Base-by-base conservation (phyloP, 2,329 filamentous ascomycete genomes). In the Hymenoscyphus albidus region DNA sequence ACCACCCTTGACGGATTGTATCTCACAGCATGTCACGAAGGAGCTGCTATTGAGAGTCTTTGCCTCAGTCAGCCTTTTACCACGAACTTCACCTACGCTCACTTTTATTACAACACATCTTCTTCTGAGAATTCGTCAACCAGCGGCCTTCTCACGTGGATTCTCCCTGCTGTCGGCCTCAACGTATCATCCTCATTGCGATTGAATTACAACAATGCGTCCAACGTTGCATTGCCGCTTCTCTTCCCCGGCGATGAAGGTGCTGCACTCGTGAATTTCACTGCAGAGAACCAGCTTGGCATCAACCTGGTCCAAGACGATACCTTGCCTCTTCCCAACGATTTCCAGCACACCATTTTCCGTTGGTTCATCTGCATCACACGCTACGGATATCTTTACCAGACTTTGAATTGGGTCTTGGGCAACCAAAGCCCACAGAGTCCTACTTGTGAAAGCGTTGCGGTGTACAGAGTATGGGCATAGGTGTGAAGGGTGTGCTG, bases 321-420 rank as follows among this genome's bases (percentile, higher is more conserved):
- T 66, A 76, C 71, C 7, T 72, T 75, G 1, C 69, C 66, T 13
- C 79, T 79, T 16, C 69, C 75, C 1, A 64, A 58, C 4, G 68
- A 69, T 42, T 42, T 60, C 1, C 18, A 72, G 55, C 62, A 6
- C 67, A 67, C 32, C 62, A 68, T 65, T 68, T 76, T 64, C 73
- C 76, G 69, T 72, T 83, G 81, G 81, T 79, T 78, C 66, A 72
- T 77, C 4, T 83, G 81, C 69, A 68, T 74, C 51, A 82, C 79
- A 1, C 75, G 78, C 59, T 78, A 59, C 1, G 76, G 72, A 16
- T 82, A 82, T 67, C 62, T 63, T 31, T 82, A 82, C 68, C 67
- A 68, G n/a, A 78, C 76, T 5, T 62, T 81, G 55, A 74, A 72
- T 32, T 81, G 78, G 77, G 74, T 73, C 1, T 48, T 79, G 59